These are phyloP conservation scores for cucumber (Cucumis sativus) DNA, from an alignment of 306 rosid species.

Conservation along the genomic window Cucumber_9930_V3 NC_026657.2:33632501-33633000, in stretches of 20 bases:
- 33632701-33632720: conserved; percentile 86
- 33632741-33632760: conserved; percentile 98
- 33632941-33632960: conserved; percentile 48
- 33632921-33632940: conserved; percentile 19
- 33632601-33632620: conserved; percentile 6
- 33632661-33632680: conserved; percentile 34
- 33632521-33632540: conserved; percentile 18
- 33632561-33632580: conserved; percentile 30
- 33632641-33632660: conserved; percentile 17
- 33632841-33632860: conserved; percentile 28
- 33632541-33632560: conserved; percentile 36
- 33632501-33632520: conserved; percentile 43
- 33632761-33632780: conserved; percentile 82
- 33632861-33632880: conserved; percentile 30
- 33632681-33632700: conserved; percentile 91
- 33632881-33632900: conserved; percentile 19
- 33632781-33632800: conserved; percentile 12
- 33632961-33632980: conserved; percentile 53
- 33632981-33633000: conserved; percentile 62
- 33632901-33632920: conserved; percentile 32
- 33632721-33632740: conserved; percentile 94
- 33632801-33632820: conserved; percentile 33
- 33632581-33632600: conserved; percentile 14
- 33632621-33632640: not conserved
- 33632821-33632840: conserved; percentile 38